Base-by-base conservation (phyloP, 108 stramenopile species). In the Stephanodiscus triporus region DNA sequence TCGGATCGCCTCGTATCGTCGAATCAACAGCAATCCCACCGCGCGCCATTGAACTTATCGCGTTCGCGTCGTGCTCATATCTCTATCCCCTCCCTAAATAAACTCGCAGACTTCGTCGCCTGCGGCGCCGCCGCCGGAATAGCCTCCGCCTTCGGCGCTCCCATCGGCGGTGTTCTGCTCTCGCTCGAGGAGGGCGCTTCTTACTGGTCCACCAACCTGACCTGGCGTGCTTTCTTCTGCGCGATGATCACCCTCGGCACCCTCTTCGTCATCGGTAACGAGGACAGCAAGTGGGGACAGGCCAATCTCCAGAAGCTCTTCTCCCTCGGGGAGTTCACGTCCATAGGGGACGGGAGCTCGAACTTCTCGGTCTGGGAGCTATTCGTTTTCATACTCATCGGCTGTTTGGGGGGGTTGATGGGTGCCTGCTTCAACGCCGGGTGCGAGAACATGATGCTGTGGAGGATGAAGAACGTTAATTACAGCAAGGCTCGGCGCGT, bases 151-250 rank as follows among this genome's bases (percentile, higher is more conserved):
- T 98, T 98, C 71, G 95, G 94, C 24, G 96, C 97, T 26, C 98
- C 98, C n/a, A 97, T 98, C 66, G 98, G 98, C 40, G 98, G 98
- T 22, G 96, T 98, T 30, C 80, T 98, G 43, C 97, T 98, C 80
- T 86, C 90, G 61, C 78, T 98, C 73, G 98, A 98, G 77, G 98
- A 98, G 73, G 98, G 97, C 43, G 96, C 98, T 4, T 87, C 85
- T 6, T 98, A 95, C 83, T 98, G 97, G 97, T 93, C 91, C 16
- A 98, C 96, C 36, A 95, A 95, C 70, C 84, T 98, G 3, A 98
- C 98, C 23, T 98, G 97, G 96, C 76, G 98, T 50, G 94, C 87
- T n/a, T 97, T 98, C 70, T 97, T 97, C 78, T 97, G 97, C 84
- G 96, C 96, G 75, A 97, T 98, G 98, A 87, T 96, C 55, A 97